Percentiles rank a stretch among this genome's conserved stretches.
phyloP scores from a whole-genome alignment of 192 early-diverging fungal genomes.

The Chytriomyces sp. region DNA sequence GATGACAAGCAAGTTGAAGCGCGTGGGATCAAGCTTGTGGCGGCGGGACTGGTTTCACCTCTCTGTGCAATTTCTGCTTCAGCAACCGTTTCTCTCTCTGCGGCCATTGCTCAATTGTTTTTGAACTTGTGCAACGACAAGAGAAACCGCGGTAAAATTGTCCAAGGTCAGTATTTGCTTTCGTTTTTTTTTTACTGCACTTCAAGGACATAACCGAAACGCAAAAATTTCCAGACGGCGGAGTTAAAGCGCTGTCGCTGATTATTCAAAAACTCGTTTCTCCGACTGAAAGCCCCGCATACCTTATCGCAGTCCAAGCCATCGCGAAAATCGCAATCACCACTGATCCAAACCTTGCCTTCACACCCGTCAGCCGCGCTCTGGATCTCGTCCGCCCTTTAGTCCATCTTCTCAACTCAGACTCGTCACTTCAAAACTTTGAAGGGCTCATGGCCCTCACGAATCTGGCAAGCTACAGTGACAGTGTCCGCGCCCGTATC shows the following conservation, averaged over 20 bases:
- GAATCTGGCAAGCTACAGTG: conserved; percentile 80
- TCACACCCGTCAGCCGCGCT: conserved; percentile 64
- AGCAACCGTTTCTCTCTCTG: conserved; percentile 63
- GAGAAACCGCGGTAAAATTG: conserved; percentile 70
- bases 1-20: conserved; percentile 64
- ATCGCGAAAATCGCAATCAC: conserved; percentile 94
- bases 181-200: neutral
- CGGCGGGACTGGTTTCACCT: conserved; percentile 8
- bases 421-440: conserved; percentile 72
- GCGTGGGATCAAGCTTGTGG: conserved; percentile 43
- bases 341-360: conserved; percentile 85
- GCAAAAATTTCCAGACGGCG: conserved; percentile 60
- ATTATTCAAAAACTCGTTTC: conserved; percentile 47
- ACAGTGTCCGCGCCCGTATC: conserved; percentile 69
- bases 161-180: conserved; percentile 57
- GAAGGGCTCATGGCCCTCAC: conserved; percentile 93
- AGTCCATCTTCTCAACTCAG: conserved; percentile 62
- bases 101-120: conserved; percentile 69
- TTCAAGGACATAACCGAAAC: neutral
- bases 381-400: conserved; percentile 77
- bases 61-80: conserved; percentile 25
- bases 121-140: conserved; percentile 75
- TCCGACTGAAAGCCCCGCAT: conserved; percentile 18
- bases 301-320: conserved; percentile 74
- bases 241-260: conserved; percentile 65